Base-by-base conservation (phyloP, 148 eudicot species). In the Polygonum aviculare region DNA sequence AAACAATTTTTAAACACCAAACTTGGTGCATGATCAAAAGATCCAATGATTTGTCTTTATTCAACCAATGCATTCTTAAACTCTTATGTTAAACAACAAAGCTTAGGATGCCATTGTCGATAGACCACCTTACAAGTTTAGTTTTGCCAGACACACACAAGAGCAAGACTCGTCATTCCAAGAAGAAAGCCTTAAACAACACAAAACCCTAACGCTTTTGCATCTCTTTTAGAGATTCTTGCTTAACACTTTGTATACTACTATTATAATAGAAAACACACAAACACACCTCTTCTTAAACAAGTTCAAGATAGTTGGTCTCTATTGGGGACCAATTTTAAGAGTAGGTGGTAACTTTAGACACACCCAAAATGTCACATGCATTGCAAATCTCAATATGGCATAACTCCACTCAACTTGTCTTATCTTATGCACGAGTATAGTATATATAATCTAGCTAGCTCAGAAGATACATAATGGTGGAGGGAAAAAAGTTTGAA, bases 341-440 rank as follows among this genome's bases (percentile, higher is more conserved):
- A 33, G 71, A 33, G 71, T 65, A 36, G 40, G 71, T 65, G 71
- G 41, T 67, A 15, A 67, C 72, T 67, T 67, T 67, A 67, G 72
- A 67, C 72, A 67, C 72, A 67, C 72, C 72, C 72, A 67, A 67
- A 15, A 35, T 67, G 44, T 67, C 72, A 67, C 72, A 67, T 67
- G 72, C 72, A 35, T 67, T 67, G 19, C 72, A 35, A 67, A 67
- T 67, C 72, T 67, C 71, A 33, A 65, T 36, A 65, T 65, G 16
- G 16, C 16, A 15, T 18, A 51, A 4, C 4, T 3, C 40, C 19
- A 65, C 19, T 31, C 19, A 65, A 33, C 41, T 65, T 33, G 44
- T 65, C 40, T 36, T 65, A 33, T 65, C 18, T 65, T 65, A 65
- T 35, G 44, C 71, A 54, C 41, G 4, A 65, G 0, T 65, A 65